Evolutionary conservation across 2,329 filamentous ascomycete species (phyloP), one percentile per base, ranked within the genome.

Genomic region (Talaromyces verruculosus): DNA sequence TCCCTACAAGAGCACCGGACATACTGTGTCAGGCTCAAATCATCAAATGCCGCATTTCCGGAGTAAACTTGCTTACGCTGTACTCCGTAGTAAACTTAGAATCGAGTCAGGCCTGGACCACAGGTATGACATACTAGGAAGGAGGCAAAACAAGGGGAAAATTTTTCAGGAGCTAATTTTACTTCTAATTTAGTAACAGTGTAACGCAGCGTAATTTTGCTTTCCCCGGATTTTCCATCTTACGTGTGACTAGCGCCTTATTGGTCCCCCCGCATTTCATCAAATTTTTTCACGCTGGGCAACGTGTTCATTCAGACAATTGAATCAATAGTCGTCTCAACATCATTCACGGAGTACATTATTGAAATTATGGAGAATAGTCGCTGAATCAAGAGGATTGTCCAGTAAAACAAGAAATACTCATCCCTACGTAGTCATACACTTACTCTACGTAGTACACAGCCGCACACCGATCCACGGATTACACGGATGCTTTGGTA

Each of bases 151-250:
- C 49, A 51, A 22, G 53, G 53, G 53, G 53, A 57, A 39, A 57
- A 57, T 39, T 57, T 57, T 57, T 22, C 30, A 22, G 8, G 17
- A 33, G 28, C 33, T 37, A 37, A 37, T 37, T 57, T 39, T 57
- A 8, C 30, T 33, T 33, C 8, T 33, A 33, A 33, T 33, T 33
- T 33, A 33, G 30, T 53, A 30, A 30, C 49, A n/a, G 1, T 8
- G 39, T 41, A 8, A 53, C 25, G 28, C 22, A 1, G 19, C 25
- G 47, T 51, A 51, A 28, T 51, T 33, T 53, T 53, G 28, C 49
- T 28, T 57, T 57, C 53, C 53, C 53, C 53, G 53, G 53, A 57
- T 57, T 57, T 57, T 57, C 53, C 53, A 22, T 57, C 53, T n/a
- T 53, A 33, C 15, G 28, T 53, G 11, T 2, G 28, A 11, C 28